A percentile compares a stretch with the other conserved stretches of the same genome.
These are phyloP conservation scores for Catunica adiposa DNA, from an alignment of 2,329 filamentous ascomycete genomes.

Conservation along the genomic window DNA sequence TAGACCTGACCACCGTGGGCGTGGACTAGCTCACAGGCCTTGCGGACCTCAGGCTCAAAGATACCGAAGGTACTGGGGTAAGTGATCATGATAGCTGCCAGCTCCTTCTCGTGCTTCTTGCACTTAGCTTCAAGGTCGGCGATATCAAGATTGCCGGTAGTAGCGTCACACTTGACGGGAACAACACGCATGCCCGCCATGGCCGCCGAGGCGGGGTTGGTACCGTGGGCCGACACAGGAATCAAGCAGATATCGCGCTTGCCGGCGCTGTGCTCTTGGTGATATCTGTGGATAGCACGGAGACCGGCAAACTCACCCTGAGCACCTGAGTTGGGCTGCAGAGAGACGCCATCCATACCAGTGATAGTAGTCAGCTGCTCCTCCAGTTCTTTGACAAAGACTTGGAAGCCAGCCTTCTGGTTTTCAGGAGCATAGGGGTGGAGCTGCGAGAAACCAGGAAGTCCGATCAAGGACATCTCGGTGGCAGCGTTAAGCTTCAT, in stretches of 20 bases:
- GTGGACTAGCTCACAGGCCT: constrained; percentile 74
- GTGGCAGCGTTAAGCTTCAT: constrained; percentile 96
- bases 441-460: constrained; percentile 57
- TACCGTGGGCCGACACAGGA: constrained; percentile 86
- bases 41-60: constrained; percentile 78
- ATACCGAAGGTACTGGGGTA: constrained; percentile 93
- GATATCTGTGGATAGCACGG: constrained; percentile 72
- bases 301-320: constrained; percentile 91
- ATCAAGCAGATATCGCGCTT: constrained; percentile 86
- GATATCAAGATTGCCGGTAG: constrained; percentile 80
- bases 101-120: constrained; percentile 67
- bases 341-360: constrained; percentile 72
- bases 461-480: constrained; percentile 78
- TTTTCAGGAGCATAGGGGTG: constrained; percentile 61
- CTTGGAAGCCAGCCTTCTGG: constrained; percentile 49
- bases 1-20: constrained; percentile 82
- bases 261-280: constrained; percentile 48
- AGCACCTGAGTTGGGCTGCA: constrained; percentile 91
- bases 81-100: constrained; percentile 91
- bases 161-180: constrained; percentile 73
- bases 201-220: constrained; percentile 84
- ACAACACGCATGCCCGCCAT: constrained; percentile 95
- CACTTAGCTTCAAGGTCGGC: constrained; percentile 75
- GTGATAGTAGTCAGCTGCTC: constrained; percentile 67
- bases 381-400: constrained; percentile 57